phyloP scores from a whole-genome alignment of 2,329 filamentous ascomycete genomes.

The Aspergillus caelatus region DNA sequence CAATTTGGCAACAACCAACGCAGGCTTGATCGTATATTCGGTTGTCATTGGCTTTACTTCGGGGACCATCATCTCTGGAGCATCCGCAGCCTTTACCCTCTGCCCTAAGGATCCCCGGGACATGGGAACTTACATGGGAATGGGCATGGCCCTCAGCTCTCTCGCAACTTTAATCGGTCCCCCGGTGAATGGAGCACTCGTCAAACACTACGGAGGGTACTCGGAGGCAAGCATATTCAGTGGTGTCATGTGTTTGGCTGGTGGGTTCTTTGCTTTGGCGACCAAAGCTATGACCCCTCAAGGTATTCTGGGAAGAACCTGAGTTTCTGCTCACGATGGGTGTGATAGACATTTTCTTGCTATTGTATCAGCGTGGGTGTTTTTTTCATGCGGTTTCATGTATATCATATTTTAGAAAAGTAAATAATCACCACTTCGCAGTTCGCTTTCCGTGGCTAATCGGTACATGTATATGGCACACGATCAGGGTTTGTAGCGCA shows the following conservation, averaged over 20 bases:
- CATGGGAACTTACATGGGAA: slow-evolving; percentile 46
- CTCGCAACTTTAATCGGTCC: slow-evolving; percentile 53
- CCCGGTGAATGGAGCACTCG: slow-evolving; percentile 50
- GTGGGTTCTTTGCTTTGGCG: slow-evolving; percentile 32
- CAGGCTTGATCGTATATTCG: slow-evolving; percentile 34
- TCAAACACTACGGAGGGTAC: slow-evolving; percentile 47
- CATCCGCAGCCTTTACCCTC: slow-evolving; percentile 38
- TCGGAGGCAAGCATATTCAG: slow-evolving; percentile 41
- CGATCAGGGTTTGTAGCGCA: neutral
- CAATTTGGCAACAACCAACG: slow-evolving; percentile 24
- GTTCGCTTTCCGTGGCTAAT: neutral
- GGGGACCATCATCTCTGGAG: slow-evolving; percentile 42
- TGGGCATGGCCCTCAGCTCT: slow-evolving; percentile 34
- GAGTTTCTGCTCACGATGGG: neutral
- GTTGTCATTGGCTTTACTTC: slow-evolving; percentile 45
- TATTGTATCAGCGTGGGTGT: too few species aligned
- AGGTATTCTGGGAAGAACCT: slow-evolving; percentile 37
- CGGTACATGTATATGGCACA: neutral
- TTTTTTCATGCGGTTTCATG: neutral
- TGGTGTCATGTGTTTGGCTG: slow-evolving; percentile 25
- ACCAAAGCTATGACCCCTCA: slow-evolving; percentile 41
- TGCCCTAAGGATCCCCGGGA: slow-evolving; percentile 32
- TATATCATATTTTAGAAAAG: neutral
- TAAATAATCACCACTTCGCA: neutral
- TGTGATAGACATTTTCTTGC: too few species aligned